These are phyloP conservation scores for Hyaloscypha variabilis DNA, from an alignment of 495 filamentous ascomycete species.

Conservation along the genomic window DNA sequence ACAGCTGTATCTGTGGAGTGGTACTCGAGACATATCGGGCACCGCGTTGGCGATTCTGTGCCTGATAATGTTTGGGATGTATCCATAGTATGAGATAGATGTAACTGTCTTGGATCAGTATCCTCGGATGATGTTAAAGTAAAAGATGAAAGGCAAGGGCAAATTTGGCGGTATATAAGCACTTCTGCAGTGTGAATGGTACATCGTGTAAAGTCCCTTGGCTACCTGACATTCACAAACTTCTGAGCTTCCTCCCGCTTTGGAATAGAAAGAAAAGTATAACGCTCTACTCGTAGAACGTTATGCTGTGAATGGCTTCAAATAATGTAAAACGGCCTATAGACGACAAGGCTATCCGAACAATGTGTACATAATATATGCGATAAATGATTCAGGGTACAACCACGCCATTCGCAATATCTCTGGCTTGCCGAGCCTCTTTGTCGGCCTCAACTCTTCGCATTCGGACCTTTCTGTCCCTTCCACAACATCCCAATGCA, in stretches of 20 bases:
- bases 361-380: not conserved
- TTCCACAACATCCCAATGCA: slow-evolving; percentile 65
- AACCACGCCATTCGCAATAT: slow-evolving; percentile 11
- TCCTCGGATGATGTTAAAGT: not conserved
- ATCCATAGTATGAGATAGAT: not conserved
- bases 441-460: slow-evolving; percentile 63
- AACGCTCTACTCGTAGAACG: not conserved
- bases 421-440: slow-evolving; percentile 13
- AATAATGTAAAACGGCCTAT: not conserved
- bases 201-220: not conserved
- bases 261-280: not conserved
- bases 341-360: not conserved
- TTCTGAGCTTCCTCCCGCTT: not conserved
- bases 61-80: not conserved
- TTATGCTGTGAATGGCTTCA: not conserved
- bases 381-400: not conserved
- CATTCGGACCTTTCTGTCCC: slow-evolving; percentile 50
- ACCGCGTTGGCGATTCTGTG: not conserved
- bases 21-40: not conserved
- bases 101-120: no score
- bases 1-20: not conserved
- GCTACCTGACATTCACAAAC: not conserved
- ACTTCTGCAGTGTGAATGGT: not conserved
- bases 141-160: not conserved
- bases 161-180: not conserved